Evolutionary conservation across 805 yeast species (phyloP).

Genomic region (Candida tallmaniae): DNA sequence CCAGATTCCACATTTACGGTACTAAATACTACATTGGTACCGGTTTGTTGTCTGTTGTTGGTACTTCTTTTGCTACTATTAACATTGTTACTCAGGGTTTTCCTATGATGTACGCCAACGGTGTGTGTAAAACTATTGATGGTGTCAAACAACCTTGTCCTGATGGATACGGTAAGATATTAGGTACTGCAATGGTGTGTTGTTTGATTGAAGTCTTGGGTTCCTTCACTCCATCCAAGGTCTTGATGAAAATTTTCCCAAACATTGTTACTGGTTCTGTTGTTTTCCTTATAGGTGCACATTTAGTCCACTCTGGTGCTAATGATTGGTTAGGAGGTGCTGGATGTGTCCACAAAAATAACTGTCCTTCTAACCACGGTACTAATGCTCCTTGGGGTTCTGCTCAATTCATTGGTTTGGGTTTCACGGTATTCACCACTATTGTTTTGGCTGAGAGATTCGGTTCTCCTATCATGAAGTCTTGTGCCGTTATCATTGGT

Average conservation of each 20-base stretch:
- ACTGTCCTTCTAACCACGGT: slow-evolving; percentile 4
- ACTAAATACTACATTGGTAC: slow-evolving; percentile 80
- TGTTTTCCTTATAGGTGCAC: slow-evolving; percentile 73
- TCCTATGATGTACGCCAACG: slow-evolving; percentile 67
- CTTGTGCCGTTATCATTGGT: slow-evolving; percentile 86
- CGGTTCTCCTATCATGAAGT: slow-evolving; percentile 91
- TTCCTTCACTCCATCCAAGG: slow-evolving; percentile 70
- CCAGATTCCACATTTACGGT: slow-evolving; percentile 67
- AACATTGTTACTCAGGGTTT: slow-evolving; percentile 72
- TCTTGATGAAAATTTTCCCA: slow-evolving; percentile 71
- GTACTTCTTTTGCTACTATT: slow-evolving; percentile 84
- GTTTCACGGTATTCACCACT: slow-evolving; percentile 70
- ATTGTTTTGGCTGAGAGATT: slow-evolving; percentile 74
- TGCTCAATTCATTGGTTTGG: slow-evolving; percentile 80
- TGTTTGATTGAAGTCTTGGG: slow-evolving; percentile 65
- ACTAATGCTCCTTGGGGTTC: slow-evolving; percentile 72
- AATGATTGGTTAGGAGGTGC: slow-evolving; percentile 86
- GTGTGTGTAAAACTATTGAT: slow-evolving; percentile 48
- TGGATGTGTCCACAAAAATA: slow-evolving; percentile 37
- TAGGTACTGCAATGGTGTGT: slow-evolving; percentile 74
- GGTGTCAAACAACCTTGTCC: slow-evolving; percentile 77
- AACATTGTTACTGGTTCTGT: slow-evolving; percentile 91
- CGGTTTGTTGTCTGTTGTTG: slow-evolving; percentile 83
- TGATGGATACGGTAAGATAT: slow-evolving; percentile 77
- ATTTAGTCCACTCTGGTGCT: slow-evolving; percentile 66